These are phyloP conservation scores for Kuraishia capsulata DNA, from an alignment of 805 yeast genomes.

Conservation along the genomic window DNA sequence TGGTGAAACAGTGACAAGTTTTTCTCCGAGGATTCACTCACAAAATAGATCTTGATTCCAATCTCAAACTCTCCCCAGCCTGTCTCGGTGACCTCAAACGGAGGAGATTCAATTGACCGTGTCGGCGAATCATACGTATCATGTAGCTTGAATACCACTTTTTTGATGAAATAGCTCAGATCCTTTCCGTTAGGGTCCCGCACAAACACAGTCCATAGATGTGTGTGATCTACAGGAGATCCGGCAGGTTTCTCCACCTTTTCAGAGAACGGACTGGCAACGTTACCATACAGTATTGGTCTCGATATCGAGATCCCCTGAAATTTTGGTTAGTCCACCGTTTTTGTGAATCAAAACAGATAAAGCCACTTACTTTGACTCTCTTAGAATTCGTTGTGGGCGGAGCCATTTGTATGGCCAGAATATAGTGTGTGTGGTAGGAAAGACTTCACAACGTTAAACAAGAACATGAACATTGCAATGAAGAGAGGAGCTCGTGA, in stretches of 20 bases:
- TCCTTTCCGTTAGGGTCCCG: conserved; percentile 77
- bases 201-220: conserved; percentile 90
- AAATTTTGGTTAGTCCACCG: background rate
- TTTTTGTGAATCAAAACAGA: no score
- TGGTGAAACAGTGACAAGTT: conserved; percentile 81
- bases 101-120: conserved; percentile 83
- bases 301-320: conserved; percentile 60
- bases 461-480: no score
- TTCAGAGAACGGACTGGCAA: conserved; percentile 56
- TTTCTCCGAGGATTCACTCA: conserved; percentile 82
- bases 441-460: no score
- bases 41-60: conserved; percentile 77
- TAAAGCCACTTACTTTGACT: conserved; percentile 15
- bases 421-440: no score
- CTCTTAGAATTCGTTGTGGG: conserved; percentile 20
- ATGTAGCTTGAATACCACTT: conserved; percentile 90
- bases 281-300: conserved; percentile 77
- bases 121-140: conserved; percentile 87
- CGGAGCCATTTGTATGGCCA: conserved; percentile 26
- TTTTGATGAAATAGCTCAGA: conserved; percentile 69
- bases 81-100: conserved; percentile 91
- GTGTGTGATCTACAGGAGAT: conserved; percentile 88
- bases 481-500: no score
- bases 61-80: conserved; percentile 99
- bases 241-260: conserved; percentile 39